Evolutionary conservation across 2,329 filamentous ascomycete genomes (phyloP).

Genomic region (Canariomyces notabilis): DNA sequence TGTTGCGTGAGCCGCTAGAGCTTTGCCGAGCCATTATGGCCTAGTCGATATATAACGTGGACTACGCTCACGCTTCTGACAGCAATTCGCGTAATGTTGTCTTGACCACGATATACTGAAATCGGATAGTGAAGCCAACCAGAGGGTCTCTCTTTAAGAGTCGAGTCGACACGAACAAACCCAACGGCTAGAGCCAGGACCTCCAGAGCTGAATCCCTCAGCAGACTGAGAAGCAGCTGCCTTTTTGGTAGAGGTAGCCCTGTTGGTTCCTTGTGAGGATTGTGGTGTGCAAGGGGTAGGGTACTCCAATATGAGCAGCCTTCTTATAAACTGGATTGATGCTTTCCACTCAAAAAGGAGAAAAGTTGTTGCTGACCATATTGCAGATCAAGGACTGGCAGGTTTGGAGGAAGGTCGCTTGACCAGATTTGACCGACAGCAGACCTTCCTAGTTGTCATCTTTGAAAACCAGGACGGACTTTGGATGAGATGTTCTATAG

Average conservation of each 20-base stretch:
- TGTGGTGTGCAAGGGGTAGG: neutral
- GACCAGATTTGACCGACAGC: neutral
- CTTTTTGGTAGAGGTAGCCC: neutral
- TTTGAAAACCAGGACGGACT: neutral
- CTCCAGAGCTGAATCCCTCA: neutral
- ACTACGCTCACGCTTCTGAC: neutral
- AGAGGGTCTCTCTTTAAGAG: neutral
- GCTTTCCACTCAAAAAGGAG: neutral
- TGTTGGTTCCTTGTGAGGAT: neutral
- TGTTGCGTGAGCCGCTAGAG: neutral
- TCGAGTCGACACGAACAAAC: neutral
- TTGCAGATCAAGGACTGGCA: neutral
- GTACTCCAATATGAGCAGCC: neutral
- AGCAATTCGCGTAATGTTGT: neutral
- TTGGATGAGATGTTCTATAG: neutral
- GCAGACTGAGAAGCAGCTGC: neutral
- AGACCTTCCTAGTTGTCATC: neutral
- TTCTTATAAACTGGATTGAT: neutral
- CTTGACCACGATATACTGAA: neutral
- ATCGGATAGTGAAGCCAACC: neutral
- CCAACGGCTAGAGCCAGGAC: neutral
- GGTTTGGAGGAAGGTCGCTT: neutral
- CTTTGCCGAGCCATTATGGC: neutral
- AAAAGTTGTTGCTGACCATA: neutral
- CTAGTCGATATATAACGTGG: constrained; percentile 1